phyloP scores from a whole-genome alignment of 495 filamentous ascomycete species.

The Annulohypoxylon stygium region DNA sequence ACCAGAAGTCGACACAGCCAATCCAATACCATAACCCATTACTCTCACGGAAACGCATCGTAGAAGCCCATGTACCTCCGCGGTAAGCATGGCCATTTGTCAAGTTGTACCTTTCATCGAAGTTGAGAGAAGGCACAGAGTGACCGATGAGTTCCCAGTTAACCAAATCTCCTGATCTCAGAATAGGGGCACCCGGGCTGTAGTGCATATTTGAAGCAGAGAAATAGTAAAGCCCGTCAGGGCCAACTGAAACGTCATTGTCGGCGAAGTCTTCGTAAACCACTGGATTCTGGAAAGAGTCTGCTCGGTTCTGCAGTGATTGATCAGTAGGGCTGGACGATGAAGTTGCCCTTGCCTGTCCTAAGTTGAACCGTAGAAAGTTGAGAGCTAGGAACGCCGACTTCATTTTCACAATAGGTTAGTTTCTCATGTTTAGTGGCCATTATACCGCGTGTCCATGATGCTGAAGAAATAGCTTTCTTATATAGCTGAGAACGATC shows the following conservation, averaged over 20 bases:
- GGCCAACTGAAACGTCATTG: slow-evolving; percentile 47
- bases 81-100: slow-evolving; percentile 61
- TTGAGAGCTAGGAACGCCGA: neutral
- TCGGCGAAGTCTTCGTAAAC: slow-evolving; percentile 51
- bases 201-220: slow-evolving; percentile 69
- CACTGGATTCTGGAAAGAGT: slow-evolving; percentile 47
- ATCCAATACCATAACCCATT: slow-evolving; percentile 68
- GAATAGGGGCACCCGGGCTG: slow-evolving; percentile 70
- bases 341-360: neutral
- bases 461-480: neutral
- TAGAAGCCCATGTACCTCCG: slow-evolving; percentile 68
- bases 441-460: neutral
- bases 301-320: slow-evolving; percentile 13
- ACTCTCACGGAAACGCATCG: slow-evolving; percentile 62
- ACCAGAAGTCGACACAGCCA: slow-evolving; percentile 63
- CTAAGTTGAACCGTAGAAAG: slow-evolving; percentile 12
- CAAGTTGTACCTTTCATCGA: slow-evolving; percentile 63
- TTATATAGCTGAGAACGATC: slow-evolving; percentile 4
- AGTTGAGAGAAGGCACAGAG: slow-evolving; percentile 65
- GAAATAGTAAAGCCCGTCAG: slow-evolving; percentile 59
- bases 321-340: neutral
- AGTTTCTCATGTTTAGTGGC: neutral
- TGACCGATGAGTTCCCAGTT: slow-evolving; percentile 70
- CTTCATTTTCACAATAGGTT: neutral
- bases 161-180: slow-evolving; percentile 68